A percentile compares a stretch with the other conserved stretches of the same genome.
Conservation (phyloP, 1,284 basidiomycete genomes). For the Mrakiaceae sp. region DNA sequence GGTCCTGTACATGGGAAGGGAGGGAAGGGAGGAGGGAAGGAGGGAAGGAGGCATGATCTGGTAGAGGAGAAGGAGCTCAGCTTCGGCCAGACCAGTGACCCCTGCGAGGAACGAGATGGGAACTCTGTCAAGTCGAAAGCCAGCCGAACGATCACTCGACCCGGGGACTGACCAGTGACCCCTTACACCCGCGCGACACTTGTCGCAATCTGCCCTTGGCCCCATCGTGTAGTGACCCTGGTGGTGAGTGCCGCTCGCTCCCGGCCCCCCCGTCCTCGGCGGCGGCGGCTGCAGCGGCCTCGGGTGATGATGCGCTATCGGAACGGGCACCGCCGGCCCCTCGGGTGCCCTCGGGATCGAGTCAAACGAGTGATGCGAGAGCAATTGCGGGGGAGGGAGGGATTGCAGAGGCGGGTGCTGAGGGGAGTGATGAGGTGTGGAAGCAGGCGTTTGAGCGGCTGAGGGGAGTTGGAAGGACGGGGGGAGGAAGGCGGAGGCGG, state of each 20-base stretch:
- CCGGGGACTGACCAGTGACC: neutral
- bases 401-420: neutral
- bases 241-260: neutral
- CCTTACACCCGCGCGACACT: slow-evolving; percentile 1
- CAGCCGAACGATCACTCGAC: no score
- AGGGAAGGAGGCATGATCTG: no score
- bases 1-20: no score
- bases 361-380: neutral
- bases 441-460: neutral
- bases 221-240: slow-evolving; percentile 13
- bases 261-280: neutral
- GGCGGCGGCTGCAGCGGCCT: neutral
- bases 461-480: neutral
- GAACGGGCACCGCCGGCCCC: neutral
- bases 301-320: no score
- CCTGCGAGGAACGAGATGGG: no score
- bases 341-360: neutral
- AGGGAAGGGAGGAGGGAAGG: no score
- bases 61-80: no score
- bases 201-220: slow-evolving; percentile 16
- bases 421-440: neutral
- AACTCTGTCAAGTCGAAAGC: no score
- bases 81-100: no score
- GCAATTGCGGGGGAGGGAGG: neutral
- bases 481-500: neutral